A percentile compares a stretch with the other conserved stretches of the same genome.
Conservation (phyloP, 108 stramenopile genomes). For the Nitzschia sp. region DNA sequence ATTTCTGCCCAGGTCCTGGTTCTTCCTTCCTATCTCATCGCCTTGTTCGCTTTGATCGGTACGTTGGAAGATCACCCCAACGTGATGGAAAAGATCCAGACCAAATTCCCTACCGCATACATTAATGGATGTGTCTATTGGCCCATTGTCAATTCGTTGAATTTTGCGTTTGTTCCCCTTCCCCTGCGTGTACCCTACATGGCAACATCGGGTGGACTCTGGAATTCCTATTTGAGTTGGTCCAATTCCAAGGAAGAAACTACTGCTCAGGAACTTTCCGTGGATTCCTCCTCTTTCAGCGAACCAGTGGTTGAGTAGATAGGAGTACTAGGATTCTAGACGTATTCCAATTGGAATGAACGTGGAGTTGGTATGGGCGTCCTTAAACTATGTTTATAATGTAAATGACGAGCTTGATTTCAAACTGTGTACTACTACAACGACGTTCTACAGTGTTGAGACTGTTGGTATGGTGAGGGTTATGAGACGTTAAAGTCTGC, state of each 20-base stretch:
- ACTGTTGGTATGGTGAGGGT: no score
- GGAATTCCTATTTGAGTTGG: conserved; percentile 54
- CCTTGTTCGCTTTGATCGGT: conserved; percentile 38
- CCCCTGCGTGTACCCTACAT: conserved; percentile 37
- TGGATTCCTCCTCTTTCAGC: no score
- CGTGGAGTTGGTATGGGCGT: no score
- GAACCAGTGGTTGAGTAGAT: no score
- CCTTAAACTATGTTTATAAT: no score
- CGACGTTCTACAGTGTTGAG: no score
- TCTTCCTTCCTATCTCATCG: conserved; percentile 48
- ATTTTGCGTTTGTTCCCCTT: conserved; percentile 40
- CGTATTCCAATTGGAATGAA: no score
- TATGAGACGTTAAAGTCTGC: no score
- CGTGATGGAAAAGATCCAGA: conserved; percentile 26
- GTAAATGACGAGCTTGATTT: no score
- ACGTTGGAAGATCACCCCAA: conserved; percentile 28
- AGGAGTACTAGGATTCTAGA: no score
- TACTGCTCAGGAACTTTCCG: neutral
- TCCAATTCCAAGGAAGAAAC: conserved; percentile 21
- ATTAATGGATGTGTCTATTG: conserved; percentile 47
- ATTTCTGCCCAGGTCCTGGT: conserved; percentile 35
- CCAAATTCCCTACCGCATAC: conserved; percentile 42
- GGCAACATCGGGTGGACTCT: conserved; percentile 35
- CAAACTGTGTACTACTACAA: no score
- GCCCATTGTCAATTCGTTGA: conserved; percentile 48